phyloP scores from a whole-genome alignment of 805 yeast genomes.

The Myxozyma lipomycoides region DNA sequence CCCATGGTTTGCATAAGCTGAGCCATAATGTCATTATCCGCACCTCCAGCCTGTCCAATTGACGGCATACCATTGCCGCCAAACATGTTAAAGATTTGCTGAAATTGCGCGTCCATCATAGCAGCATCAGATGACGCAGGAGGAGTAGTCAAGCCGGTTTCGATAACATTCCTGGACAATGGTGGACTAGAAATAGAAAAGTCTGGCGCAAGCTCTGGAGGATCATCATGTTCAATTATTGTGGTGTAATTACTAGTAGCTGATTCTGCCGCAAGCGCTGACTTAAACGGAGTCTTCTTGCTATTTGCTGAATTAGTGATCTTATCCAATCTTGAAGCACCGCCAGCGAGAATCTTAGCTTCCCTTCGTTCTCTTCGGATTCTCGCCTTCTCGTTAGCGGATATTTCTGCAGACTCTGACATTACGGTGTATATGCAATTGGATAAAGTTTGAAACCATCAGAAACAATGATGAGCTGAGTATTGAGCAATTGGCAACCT shows the following conservation, averaged over 20 bases:
- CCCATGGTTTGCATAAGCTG: not conserved
- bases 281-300: not conserved
- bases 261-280: not conserved
- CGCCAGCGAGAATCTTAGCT: conserved; percentile 28
- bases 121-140: not conserved
- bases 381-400: conserved; percentile 26
- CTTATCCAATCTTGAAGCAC: conserved; percentile 25
- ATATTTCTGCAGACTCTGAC: conserved; percentile 3
- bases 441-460: no score
- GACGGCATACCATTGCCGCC: not conserved
- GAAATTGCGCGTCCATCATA: conserved; percentile 1
- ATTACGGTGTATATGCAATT: no score
- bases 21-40: not conserved
- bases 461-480: no score
- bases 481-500: no score
- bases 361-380: conserved; percentile 31
- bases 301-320: conserved; percentile 17
- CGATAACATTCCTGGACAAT: conserved; percentile 8
- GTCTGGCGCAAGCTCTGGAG: conserved; percentile 10
- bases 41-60: not conserved
- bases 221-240: conserved; percentile 10
- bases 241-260: not conserved
- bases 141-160: not conserved
- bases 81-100: conserved; percentile 6
- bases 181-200: not conserved